These are phyloP conservation scores for Euphrasia arctica DNA, from an alignment of 305 asterid genomes.

Conservation along the genomic window DNA sequence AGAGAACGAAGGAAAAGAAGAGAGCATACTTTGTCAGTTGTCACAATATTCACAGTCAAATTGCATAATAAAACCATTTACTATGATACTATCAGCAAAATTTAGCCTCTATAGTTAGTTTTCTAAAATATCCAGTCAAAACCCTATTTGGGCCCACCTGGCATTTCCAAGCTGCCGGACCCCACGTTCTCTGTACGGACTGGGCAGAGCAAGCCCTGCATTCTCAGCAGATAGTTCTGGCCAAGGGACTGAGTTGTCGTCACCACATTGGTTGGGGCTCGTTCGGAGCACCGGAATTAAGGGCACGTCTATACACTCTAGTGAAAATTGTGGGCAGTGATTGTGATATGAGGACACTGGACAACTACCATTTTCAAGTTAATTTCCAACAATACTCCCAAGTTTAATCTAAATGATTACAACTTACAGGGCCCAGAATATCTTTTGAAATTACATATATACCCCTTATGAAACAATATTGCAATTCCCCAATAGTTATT, in stretches of 20 bases:
- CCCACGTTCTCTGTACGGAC: conserved; percentile 46
- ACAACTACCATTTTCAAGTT: neutral
- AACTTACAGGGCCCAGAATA: too few relatives aligned
- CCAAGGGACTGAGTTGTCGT: conserved; percentile 61
- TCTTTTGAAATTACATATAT: too few relatives aligned
- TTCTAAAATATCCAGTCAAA: conserved; percentile 21
- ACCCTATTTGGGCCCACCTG: conserved; percentile 30
- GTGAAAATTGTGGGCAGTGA: conserved; percentile 82
- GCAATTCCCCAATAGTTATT: neutral
- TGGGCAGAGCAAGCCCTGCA: conserved; percentile 75
- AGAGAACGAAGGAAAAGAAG: too few relatives aligned
- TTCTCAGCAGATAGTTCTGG: conserved; percentile 69
- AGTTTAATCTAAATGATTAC: neutral
- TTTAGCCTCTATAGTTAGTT: too few relatives aligned
- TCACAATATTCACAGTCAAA: too few relatives aligned
- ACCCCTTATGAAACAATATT: neutral
- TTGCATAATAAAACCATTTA: too few relatives aligned
- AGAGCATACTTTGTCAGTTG: too few relatives aligned
- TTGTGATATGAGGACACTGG: neutral
- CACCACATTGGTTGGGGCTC: conserved; percentile 45
- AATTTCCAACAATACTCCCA: neutral
- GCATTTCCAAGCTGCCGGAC: conserved; percentile 29
- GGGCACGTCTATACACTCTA: conserved; percentile 98
- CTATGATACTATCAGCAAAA: too few relatives aligned
- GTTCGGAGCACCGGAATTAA: conserved; percentile 82